phyloP scores from a whole-genome alignment of 176 grass and related monocot species.

The Pontederia crassipes region DNA sequence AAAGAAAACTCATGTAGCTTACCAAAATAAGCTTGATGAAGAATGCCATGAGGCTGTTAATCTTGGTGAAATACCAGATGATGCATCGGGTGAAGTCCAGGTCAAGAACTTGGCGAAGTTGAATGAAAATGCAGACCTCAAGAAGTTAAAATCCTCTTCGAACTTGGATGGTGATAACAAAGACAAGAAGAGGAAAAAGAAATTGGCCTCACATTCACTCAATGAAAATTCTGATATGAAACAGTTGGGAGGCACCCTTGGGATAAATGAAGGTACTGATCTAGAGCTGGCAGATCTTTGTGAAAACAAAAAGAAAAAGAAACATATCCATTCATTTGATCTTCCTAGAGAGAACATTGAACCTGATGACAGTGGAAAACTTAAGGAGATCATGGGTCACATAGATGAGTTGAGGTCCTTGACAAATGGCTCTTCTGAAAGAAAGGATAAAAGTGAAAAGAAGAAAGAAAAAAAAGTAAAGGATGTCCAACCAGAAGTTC shows the following conservation, averaged over 20 bases:
- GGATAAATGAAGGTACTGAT: background rate
- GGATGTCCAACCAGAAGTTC: constrained; percentile 6
- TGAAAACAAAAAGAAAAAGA: constrained; percentile 43
- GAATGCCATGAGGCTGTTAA: no score
- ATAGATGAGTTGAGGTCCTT: constrained; percentile 22
- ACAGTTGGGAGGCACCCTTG: background rate
- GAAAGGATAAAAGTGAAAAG: constrained; percentile 14
- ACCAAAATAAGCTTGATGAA: no score
- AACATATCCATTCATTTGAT: constrained; percentile 19
- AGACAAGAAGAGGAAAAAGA: constrained; percentile 46
- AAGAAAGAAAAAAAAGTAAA: constrained; percentile 17
- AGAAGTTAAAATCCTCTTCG: constrained; percentile 4
- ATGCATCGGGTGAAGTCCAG: no score
- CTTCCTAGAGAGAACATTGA: background rate
- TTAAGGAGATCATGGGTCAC: constrained; percentile 22
- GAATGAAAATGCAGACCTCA: background rate
- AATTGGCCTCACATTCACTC: constrained; percentile 13
- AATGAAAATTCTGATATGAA: background rate
- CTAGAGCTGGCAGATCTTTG: constrained; percentile 4
- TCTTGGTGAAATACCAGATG: no score
- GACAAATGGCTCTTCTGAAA: constrained; percentile 12
- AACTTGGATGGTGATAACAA: constrained; percentile 20
- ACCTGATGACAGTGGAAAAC: background rate
- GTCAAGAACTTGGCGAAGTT: no score
- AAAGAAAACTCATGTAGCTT: constrained; percentile 7